Base-by-base conservation (phyloP, 768 basidiomycete species). In the Plicaturopsis crispa region DNA sequence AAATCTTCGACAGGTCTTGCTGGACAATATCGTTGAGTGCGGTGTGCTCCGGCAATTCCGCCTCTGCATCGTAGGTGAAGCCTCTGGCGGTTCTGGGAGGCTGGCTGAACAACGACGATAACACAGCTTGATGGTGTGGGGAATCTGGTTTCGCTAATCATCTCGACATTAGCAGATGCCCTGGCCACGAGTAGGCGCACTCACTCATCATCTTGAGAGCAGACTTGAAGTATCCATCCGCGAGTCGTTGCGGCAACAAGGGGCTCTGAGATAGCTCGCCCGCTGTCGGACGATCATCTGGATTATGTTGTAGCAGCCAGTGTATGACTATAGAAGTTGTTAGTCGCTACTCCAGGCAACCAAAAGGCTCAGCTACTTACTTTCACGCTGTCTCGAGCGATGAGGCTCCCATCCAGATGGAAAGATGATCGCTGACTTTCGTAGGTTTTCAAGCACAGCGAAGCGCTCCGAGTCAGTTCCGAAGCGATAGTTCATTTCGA, bases 401-500 rank as follows among this genome's bases (percentile, higher is more conserved):
- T 67, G 69, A 6, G 62, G 48, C 39, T 80, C 74, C 90, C 91
- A 97, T 4, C 63, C 67, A 2, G 57, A 41, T n/a, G 92, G 92
- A 49, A 96, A 92, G 36, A 72, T 67, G 18, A 93, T 75, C 12
- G 70, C 62, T 0, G 80, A 80, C 48, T 76, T 80, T 18, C 93
- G 66, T 20, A 96, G 53, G 35, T 81, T 77, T 48, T 86, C 84
- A 1, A 97, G 70, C 16, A 92, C 89, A 1, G 73, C 78, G 26
- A 86, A 84, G 16, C 92, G 78, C 52, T 97, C 92, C 14, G 85
- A 72, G 2, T 76, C 80, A 0, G 92, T 96, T 8, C 73, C 64
- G 60, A 96, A 90, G 13, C 65, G 51, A 59, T 82, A 88, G 56
- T 89, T 92, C 91, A 96, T 94, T 63, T 97, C 93, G 51, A 97